Evolutionary conservation across 495 filamentous ascomycete genomes (phyloP), one percentile per base, ranked within the genome.

Genomic region (Tuber brumale): DNA sequence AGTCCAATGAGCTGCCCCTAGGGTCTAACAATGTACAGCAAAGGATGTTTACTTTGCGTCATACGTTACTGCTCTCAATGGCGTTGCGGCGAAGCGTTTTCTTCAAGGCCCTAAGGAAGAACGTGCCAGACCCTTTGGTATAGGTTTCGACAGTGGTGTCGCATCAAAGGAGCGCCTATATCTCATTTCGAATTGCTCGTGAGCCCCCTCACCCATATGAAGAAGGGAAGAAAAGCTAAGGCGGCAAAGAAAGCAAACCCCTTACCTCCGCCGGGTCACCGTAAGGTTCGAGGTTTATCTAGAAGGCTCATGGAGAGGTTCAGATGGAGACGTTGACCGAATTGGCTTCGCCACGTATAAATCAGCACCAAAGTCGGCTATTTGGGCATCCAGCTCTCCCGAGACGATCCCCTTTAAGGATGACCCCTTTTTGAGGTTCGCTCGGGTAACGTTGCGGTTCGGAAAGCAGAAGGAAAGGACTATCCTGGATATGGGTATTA

Each of bases 321-420:
- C 79, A 1, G 80, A 82, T 41, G 71, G 69, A 19, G 35, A 61
- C 27, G 80, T 82, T 19, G 81, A 82, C 51, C 75, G 81, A 2
- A 72, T 82, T 21, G 81, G 81, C 3, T 82, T 82, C 41, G 81
- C 81, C 27, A 81, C 80, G 0, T 82, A 82, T 41, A 77, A 75
- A 61, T 74, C 72, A 37, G 81, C 77, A 31, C 61, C 73, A 1
- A 82, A 82, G 23, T 75, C 72, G 10, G 39, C 75, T 41, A 74
- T 82, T 3, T 51, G 77, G 51, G 77, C 44, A 5, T 72, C 81
- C 21, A 74, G 70, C 41, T 77, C 80, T 21, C 77, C 81, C 16
- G 73, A 77, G 44, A 77, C 78, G 9, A 76, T 82, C 12, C 27
- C 39, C 1, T 82, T 82, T 70, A 74, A 75, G 74, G 81, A 82